These are phyloP conservation scores for Mortierella polycephala DNA, from an alignment of 371 early-diverging fungal genomes.

Conservation along the genomic window DNA sequence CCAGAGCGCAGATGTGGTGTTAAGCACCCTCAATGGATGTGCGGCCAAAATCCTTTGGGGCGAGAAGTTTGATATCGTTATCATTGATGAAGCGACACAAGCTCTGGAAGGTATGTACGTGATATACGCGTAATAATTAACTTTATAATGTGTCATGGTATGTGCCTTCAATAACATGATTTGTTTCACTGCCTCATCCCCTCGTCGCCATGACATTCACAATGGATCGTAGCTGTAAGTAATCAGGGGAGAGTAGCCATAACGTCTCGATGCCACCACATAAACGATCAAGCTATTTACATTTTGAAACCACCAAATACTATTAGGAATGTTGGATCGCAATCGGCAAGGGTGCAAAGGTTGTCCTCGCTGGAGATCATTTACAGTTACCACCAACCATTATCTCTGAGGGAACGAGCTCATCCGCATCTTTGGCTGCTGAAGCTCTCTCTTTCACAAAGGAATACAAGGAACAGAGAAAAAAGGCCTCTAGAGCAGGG, in stretches of 20 bases:
- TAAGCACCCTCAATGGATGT: conserved; percentile 73
- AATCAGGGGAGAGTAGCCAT: no score
- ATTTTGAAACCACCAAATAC: background rate
- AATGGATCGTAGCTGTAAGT: no score
- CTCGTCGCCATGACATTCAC: no score
- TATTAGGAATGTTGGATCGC: conserved; percentile 91
- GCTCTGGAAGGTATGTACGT: conserved; percentile 72
- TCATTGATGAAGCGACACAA: conserved; percentile 97
- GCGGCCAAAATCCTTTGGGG: conserved; percentile 66
- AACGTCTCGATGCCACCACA: no score
- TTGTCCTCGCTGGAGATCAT: conserved; percentile 96
- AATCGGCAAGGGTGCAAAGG: conserved; percentile 76
- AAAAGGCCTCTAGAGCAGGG: conserved; percentile 28
- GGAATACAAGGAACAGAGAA: conserved; percentile 36
- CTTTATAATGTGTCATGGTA: background rate
- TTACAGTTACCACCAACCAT: conserved; percentile 92
- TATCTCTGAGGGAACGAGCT: conserved; percentile 58
- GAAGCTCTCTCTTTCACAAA: conserved; percentile 21
- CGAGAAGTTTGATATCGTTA: conserved; percentile 86
- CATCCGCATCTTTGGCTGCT: conserved; percentile 14
- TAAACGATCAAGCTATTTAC: no score
- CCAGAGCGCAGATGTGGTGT: conserved; percentile 67
- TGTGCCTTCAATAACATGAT: no score
- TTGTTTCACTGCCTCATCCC: no score
- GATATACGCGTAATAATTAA: background rate